Percentiles rank a stretch among this genome's conserved stretches.
Conservation (phyloP, 129 eudicot genomes). For the Smallanthus sonchifolius region DNA sequence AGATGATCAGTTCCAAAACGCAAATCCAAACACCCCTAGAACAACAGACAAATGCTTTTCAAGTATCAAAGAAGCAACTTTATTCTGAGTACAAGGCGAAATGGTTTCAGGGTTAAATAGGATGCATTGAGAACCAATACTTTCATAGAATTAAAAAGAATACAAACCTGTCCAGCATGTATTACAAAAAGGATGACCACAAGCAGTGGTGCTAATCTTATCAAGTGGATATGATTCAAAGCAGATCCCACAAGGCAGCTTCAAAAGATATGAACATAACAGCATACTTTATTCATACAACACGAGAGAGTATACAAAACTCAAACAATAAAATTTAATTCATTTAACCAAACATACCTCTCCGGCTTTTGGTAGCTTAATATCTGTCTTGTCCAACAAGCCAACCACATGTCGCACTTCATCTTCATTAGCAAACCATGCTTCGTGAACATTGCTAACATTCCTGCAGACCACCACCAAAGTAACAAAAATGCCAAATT, state of each 20-base stretch:
- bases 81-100: background rate
- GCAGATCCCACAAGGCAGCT: constrained; percentile 43
- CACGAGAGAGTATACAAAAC: background rate
- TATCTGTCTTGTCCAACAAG: constrained; percentile 9
- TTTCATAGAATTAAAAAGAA: background rate
- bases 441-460: constrained; percentile 74
- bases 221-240: constrained; percentile 14
- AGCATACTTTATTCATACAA: background rate
- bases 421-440: constrained; percentile 84
- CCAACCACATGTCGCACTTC: constrained; percentile 33
- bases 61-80: constrained; percentile 1
- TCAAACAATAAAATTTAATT: background rate
- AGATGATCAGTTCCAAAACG: background rate
- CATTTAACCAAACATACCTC: constrained; percentile 35
- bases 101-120: background rate
- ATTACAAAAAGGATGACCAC: constrained; percentile 45
- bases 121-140: background rate
- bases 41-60: background rate
- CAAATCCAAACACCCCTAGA: background rate
- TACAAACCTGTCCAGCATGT: constrained; percentile 30
- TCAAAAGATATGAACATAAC: background rate
- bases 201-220: constrained; percentile 14
- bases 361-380: constrained; percentile 18
- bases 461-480: constrained; percentile 39
- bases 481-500: background rate